phyloP scores from a whole-genome alignment of 768 basidiomycete species.

The Auriscalpium vulgare region DNA sequence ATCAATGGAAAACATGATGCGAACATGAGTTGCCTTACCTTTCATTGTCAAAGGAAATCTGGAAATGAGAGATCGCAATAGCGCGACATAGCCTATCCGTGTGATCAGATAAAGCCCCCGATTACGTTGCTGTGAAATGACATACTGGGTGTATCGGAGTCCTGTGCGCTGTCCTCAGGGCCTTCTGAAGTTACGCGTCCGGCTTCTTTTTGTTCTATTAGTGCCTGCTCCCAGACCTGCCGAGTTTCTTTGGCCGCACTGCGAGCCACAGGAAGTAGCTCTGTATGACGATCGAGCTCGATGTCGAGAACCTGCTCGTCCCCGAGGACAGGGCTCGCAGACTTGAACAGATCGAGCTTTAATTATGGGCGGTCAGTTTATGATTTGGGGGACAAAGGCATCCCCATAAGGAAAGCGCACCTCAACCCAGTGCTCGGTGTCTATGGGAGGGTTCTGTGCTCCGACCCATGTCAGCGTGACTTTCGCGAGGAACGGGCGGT shows the following conservation, averaged over 20 bases:
- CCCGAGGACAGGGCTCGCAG: slow-evolving; percentile 29
- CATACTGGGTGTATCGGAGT: no score
- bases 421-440: slow-evolving; percentile 47
- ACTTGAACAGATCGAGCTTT: slow-evolving; percentile 38
- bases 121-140: no score
- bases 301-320: slow-evolving; percentile 45
- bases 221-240: background rate
- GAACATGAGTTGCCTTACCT: background rate
- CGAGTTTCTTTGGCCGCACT: slow-evolving; percentile 14
- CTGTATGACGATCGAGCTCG: slow-evolving; percentile 36
- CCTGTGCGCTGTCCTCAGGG: no score
- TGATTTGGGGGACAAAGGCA: background rate
- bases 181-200: no score
- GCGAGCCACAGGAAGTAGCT: slow-evolving; percentile 25
- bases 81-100: background rate
- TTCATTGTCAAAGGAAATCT: background rate
- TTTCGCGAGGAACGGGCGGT: slow-evolving; percentile 38
- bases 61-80: background rate
- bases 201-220: no score
- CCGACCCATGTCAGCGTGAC: slow-evolving; percentile 35
- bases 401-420: slow-evolving; percentile 21
- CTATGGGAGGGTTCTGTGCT: slow-evolving; percentile 31
- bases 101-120: background rate
- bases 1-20: background rate
- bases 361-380: background rate